phyloP scores from a whole-genome alignment of 345 rosid species.

The Luvunga scandens region DNA sequence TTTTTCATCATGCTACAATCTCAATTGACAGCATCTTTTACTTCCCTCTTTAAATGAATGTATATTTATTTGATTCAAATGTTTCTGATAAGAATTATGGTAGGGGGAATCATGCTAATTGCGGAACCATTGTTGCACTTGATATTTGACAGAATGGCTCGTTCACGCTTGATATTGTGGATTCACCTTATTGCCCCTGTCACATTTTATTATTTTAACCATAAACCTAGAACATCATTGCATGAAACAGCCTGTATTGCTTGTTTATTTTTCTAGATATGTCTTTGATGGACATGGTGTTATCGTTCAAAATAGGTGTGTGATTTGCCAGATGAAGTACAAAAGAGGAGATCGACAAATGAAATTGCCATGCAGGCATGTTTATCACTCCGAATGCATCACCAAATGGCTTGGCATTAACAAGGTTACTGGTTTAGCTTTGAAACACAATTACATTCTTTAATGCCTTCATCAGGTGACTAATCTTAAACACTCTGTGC shows the following conservation, averaged over 20 bases:
- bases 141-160: not conserved
- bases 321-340: conserved; percentile 66
- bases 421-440: conserved; percentile 38
- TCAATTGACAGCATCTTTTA: not conserved
- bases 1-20: not conserved
- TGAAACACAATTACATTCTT: not conserved
- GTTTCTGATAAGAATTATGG: not conserved
- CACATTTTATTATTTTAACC: not conserved
- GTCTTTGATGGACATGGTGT: not conserved
- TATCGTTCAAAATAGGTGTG: conserved; percentile 43
- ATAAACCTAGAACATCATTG: too few relatives aligned
- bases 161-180: not conserved
- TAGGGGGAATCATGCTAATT: not conserved
- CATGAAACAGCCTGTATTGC: not conserved
- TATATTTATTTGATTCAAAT: not conserved
- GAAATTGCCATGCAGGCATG: conserved; percentile 63
- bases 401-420: conserved; percentile 66
- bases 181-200: not conserved
- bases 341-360: conserved; percentile 56
- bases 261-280: not conserved
- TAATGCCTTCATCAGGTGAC: not conserved
- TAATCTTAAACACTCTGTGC: not conserved
- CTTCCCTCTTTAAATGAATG: not conserved
- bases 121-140: not conserved
- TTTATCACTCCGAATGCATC: conserved; percentile 63